Base-by-base conservation (phyloP, 1,139 yeast genomes). In the Candida sp. region DNA sequence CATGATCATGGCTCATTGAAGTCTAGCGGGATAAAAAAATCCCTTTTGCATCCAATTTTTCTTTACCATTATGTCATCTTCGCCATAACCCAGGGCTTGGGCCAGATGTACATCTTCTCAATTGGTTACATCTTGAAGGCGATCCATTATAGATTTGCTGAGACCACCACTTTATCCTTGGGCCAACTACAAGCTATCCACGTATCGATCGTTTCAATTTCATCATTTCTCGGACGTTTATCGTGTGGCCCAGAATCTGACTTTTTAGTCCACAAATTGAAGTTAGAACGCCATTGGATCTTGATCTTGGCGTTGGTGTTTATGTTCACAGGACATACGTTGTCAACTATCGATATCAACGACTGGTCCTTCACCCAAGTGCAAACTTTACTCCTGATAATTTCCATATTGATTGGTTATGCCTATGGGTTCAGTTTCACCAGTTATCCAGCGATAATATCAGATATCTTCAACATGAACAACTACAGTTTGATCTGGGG, bases 401-500 rank as follows among this genome's bases (percentile, higher is more conserved):
- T 84, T n/a, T 84, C 93, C 0, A 64, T 77, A 29, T 58, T 81
- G 5, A 77, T 83, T 43, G 96, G 96, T 0, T 68, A 76, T 39
- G 82, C 89, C n/a, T 89, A 87, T 63, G 97, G 97, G 1, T 74
- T 85, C 41, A 71, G 84, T 42, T 88, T 85, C 60, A 93, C 96
- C 1, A 76, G 89, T 5, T 86, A 81, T 59, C 96, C 96, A 0
- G 85, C 93, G 1, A 79, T 87, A 22, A 71, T 87, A 25, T 82
- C 93, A 1, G 96, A 89, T 52, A 68, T 81, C 11, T 88, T 87
- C 65, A 91, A 91, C 22, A 77, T 88, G 56, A 71, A 69, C 15
- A 76, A 82, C 34, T 87, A 87, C 59, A 83, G 90, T 43, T 84
- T 89, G 35, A 77, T 87, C 35, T 89, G 96, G 96, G 95, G 96